Conservation (phyloP, 2,329 filamentous ascomycete genomes). For the Epichloe glyceriae region DNA sequence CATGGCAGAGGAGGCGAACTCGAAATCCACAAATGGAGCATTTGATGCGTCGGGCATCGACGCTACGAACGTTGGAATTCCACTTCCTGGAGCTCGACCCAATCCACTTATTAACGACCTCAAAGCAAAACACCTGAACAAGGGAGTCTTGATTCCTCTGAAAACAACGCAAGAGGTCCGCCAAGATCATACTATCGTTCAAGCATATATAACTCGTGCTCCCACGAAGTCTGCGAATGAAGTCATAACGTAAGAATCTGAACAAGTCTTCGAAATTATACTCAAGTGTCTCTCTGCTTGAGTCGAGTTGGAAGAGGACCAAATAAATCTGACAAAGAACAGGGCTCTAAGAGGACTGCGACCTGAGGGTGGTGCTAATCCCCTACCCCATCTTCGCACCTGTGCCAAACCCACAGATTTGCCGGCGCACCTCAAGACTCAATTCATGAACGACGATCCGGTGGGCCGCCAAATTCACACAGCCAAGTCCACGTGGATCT, state of each 20-base stretch:
- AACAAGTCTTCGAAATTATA: background rate
- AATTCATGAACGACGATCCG: slow-evolving; percentile 46
- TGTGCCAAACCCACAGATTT: slow-evolving; percentile 61
- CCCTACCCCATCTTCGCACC: slow-evolving; percentile 59
- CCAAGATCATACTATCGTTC: slow-evolving; percentile 43
- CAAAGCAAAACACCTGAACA: slow-evolving; percentile 22
- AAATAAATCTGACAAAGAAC: slow-evolving; percentile 8
- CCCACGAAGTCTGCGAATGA: slow-evolving; percentile 60
- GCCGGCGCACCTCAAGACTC: slow-evolving; percentile 49
- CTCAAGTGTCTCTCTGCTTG: background rate
- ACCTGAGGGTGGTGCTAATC: slow-evolving; percentile 48
- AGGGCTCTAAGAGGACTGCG: slow-evolving; percentile 44
- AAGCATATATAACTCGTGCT: slow-evolving; percentile 58
- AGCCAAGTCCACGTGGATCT: slow-evolving; percentile 47
- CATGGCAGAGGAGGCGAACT: slow-evolving; percentile 2
- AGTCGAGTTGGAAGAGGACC: background rate
- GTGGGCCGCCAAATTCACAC: slow-evolving; percentile 43
- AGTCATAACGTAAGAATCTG: slow-evolving; percentile 50
- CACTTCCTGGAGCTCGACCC: slow-evolving; percentile 12
- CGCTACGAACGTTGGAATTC: background rate
- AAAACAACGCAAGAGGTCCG: slow-evolving; percentile 52
- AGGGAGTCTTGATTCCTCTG: slow-evolving; percentile 44
- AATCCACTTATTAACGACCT: slow-evolving; percentile 27
- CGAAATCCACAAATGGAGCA: background rate
- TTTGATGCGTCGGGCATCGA: background rate